Base-by-base conservation (phyloP, 768 basidiomycete species). In the Xanthoconium purpureum region DNA sequence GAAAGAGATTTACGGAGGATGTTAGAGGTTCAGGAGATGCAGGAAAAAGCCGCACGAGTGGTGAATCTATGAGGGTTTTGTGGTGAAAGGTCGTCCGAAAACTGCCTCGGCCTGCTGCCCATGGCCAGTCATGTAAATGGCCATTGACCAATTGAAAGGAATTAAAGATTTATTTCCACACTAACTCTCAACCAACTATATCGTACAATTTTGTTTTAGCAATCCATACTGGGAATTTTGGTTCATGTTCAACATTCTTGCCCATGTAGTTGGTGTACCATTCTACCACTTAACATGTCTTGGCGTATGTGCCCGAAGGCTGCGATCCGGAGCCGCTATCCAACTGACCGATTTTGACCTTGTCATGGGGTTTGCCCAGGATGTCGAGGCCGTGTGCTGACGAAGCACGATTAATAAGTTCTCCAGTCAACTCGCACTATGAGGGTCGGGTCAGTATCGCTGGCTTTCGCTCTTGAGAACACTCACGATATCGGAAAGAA, bases 401-500 rank as follows among this genome's bases (percentile, higher is more conserved):
- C 10, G 81, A 80, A 46, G 74, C 77, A 35, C 75, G 62, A 38
- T 78, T 67, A 13, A 72, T 68, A 30, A 94, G 74, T 7, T 76
- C 71, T 64, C 89, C 82, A 0, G 87, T 88, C 30, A 89, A 70
- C 63, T 86, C 82, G 30, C 91, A 73, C 80, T 89, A 58, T 44
- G 28, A 55, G 3, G 5, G 32, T 28, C 18, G 0, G 24, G 35
- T 68, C 36, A 58, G 52, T 45, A 14, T 47, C 43, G 38, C 28
- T 46, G 36, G 35, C 14, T 45, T 46, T 51, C 45, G 8, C 28
- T 43, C 28, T 9, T 24, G 7, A 13, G 50, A 20, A 11, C n/a
- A 74, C 85, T 71, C 63, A 89, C 85, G 45, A 93, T 74, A 57
- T 94, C 91, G 3, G 72, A 71, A 20, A 93, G 71, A 24, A 94